Percentiles rank a stretch among this genome's conserved stretches.
These are phyloP conservation scores for Funneliformis caledonium DNA, from an alignment of 371 early-diverging fungal genomes.

Conservation along the genomic window DNA sequence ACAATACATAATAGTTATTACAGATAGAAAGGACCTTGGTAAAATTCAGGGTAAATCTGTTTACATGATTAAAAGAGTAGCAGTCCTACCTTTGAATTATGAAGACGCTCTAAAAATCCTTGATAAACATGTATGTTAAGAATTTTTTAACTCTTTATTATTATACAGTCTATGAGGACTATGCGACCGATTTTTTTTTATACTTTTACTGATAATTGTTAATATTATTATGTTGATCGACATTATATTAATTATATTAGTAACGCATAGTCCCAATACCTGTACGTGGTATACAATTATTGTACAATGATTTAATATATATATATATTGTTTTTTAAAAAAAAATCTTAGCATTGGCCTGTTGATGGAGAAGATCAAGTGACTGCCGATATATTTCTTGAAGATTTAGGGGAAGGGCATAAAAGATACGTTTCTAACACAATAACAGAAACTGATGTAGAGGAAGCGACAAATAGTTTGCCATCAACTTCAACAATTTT, in stretches of 20 bases:
- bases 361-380: constrained; percentile 12
- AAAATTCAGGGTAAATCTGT: constrained; percentile 31
- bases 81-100: constrained; percentile 29
- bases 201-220: too few species aligned
- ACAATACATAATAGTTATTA: constrained; percentile 23
- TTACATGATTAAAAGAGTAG: constrained; percentile 18
- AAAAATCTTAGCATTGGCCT: background rate
- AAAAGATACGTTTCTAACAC: background rate
- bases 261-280: background rate
- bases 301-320: background rate
- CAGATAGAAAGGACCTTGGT: constrained; percentile 9
- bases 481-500: background rate
- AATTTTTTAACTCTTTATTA: too few species aligned
- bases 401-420: background rate
- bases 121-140: constrained; percentile 14
- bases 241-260: too few species aligned
- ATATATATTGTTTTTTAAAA: background rate
- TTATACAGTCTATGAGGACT: too few species aligned
- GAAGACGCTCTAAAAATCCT: constrained; percentile 16
- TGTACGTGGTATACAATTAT: background rate
- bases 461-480: background rate
- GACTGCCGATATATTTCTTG: background rate
- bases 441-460: background rate
- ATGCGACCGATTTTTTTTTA: too few species aligned
- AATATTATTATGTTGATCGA: too few species aligned